Evolutionary conservation across 176 grass and related monocot genomes (phyloP).

Genomic region (Olyra latifolia): DNA sequence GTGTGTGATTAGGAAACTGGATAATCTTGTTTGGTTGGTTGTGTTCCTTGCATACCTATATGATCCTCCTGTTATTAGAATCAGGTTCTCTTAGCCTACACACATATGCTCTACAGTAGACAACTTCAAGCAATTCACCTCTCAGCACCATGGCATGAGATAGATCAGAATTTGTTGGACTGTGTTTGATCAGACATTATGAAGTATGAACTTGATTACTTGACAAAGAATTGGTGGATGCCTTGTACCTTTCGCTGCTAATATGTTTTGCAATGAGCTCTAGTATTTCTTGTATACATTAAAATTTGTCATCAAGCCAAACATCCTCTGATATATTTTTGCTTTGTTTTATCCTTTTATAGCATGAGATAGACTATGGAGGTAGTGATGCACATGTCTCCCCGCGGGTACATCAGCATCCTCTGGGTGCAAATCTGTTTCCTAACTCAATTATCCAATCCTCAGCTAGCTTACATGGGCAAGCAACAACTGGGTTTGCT

Average conservation of each 20-base stretch:
- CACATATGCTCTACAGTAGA: not conserved
- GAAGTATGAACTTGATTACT: conserved; percentile 14
- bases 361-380: conserved; percentile 89
- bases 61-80: not conserved
- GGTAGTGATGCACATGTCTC: conserved; percentile 61
- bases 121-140: not conserved
- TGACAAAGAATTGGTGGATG: not conserved
- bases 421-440: conserved; percentile 43
- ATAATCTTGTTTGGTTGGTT: not conserved
- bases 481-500: conserved; percentile 34
- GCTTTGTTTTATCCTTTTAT: conserved; percentile 43
- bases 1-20: not conserved
- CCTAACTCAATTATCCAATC: conserved; percentile 46
- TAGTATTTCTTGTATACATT: conserved; percentile 23
- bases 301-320: not conserved
- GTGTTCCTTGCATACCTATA: not conserved
- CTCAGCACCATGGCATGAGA: not conserved
- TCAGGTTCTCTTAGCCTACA: not conserved
- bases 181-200: conserved; percentile 25
- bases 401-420: conserved; percentile 54
- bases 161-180: not conserved
- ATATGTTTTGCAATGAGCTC: conserved; percentile 26
- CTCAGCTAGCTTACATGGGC: conserved; percentile 31
- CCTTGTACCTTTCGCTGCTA: not conserved
- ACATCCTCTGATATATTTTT: conserved; percentile 16